Evolutionary conservation across 192 early-diverging fungal genomes (phyloP), one percentile per base, ranked within the genome.

Genomic region (Coemansia sp.): DNA sequence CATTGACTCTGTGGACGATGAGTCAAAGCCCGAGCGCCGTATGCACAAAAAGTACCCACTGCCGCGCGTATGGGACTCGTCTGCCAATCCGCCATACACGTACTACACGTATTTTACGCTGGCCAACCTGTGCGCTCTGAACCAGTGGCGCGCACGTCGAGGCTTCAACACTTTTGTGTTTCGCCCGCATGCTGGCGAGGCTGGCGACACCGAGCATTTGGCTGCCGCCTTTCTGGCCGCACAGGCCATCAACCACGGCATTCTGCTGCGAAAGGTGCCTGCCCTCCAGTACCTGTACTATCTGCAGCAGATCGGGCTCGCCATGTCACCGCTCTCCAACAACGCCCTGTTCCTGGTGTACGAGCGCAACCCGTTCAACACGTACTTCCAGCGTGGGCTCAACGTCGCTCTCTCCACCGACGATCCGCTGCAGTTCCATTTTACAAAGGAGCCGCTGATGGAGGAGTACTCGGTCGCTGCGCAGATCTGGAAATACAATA

Each of bases 241-340:
- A 1, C 88, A 91, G 63, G 83, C 86, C 33, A 98, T 98, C 70
- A 87, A 83, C 68, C 95, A 98, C 71, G 95, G 95, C 37, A 98
- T 98, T 57, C 68, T 95, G 21, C 70, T 98, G 44, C 86, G 95
- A 29, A 98, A 98, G 62, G 93, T 95, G 5, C 95, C 95, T 3
- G 95, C 89, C 0, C 73, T 98, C 29, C 93, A 98, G 75, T 98
- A 98, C 64, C 82, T 98, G 62, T 97, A 87, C 74, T 98, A 98
- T 64, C 69, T 98, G 55, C 88, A 93, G 68, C 95, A 98, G 64
- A 93, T 98, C 41, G 93, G 93, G 18, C 89, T 98, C 62, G 93
- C 95, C 58, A 95, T 98, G 95, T 93, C 91, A 11, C 95, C 95
- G 18, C 83, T 98, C 3, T 95, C 93, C 27, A 98, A 98, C 84